Conservation (phyloP, 2,329 filamentous ascomycete species). For the Dichotomopilus funicola region DNA sequence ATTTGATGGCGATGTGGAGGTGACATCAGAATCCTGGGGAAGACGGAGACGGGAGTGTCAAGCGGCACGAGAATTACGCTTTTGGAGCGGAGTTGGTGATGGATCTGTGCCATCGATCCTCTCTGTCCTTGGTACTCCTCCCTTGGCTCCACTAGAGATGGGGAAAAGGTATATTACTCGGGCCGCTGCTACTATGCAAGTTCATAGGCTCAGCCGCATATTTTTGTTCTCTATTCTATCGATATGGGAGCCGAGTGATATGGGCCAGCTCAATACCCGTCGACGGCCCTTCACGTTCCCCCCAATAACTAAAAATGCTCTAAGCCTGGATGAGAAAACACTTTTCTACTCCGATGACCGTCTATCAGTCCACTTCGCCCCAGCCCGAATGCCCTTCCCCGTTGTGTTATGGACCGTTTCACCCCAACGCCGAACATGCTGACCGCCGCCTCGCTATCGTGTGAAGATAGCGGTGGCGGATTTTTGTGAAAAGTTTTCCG, state of each 20-base stretch:
- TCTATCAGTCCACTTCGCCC: constrained; percentile 11
- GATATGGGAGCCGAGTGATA: too few species aligned
- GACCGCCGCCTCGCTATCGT: constrained; percentile 7
- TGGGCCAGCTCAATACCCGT: not conserved
- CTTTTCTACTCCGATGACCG: constrained; percentile 13
- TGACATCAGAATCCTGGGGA: constrained; percentile 4
- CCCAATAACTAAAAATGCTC: not conserved
- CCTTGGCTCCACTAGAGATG: not conserved
- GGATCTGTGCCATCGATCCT: too few species aligned
- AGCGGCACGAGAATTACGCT: constrained; percentile 10
- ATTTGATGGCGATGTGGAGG: constrained; percentile 1
- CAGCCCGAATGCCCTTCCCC: constrained; percentile 6
- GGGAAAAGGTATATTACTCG: not conserved
- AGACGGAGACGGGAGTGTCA: constrained; percentile 4
- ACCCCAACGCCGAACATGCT: constrained; percentile 18
- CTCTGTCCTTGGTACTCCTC: too few species aligned
- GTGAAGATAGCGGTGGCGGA: constrained; percentile 6
- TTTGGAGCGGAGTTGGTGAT: constrained; percentile 1
- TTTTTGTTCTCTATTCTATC: not conserved
- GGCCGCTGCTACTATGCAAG: not conserved
- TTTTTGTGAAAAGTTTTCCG: constrained; percentile 7
- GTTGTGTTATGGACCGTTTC: constrained; percentile 9
- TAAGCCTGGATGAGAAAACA: constrained; percentile 2
- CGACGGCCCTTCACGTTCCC: not conserved
- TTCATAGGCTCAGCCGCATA: not conserved